phyloP scores from a whole-genome alignment of 371 early-diverging fungal genomes.

The Nematocida homosporus region DNA sequence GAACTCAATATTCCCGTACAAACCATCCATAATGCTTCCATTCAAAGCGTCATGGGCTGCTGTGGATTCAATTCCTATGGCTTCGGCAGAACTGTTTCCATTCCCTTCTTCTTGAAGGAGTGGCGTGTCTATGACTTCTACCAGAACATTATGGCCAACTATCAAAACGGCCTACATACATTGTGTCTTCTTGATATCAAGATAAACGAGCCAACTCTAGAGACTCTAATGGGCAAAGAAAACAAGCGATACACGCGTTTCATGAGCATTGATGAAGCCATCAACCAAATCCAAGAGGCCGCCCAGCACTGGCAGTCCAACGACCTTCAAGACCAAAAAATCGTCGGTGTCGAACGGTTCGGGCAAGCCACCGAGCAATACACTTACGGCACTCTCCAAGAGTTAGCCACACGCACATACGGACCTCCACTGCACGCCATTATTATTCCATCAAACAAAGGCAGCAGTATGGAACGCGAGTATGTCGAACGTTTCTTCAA shows the following conservation, averaged over 20 bases:
- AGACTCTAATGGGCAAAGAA: slow-evolving; percentile 64
- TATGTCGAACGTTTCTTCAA: slow-evolving; percentile 58
- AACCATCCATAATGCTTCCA: slow-evolving; percentile 92
- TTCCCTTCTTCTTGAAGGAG: slow-evolving; percentile 87
- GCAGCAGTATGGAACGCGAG: slow-evolving; percentile 81
- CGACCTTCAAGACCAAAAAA: slow-evolving; percentile 73
- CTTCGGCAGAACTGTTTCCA: slow-evolving; percentile 95
- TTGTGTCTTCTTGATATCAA: slow-evolving; percentile 94
- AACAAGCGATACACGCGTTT: slow-evolving; percentile 70
- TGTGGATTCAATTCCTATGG: slow-evolving; percentile 94
- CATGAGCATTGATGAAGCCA: slow-evolving; percentile 90
- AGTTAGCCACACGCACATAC: slow-evolving; percentile 73
- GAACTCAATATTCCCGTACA: slow-evolving; percentile 77
- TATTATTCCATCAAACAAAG: slow-evolving; percentile 80
- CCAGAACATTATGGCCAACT: slow-evolving; percentile 81
- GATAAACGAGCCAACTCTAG: slow-evolving; percentile 89
- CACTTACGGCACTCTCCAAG: slow-evolving; percentile 78
- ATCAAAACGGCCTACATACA: slow-evolving; percentile 80
- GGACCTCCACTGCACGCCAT: slow-evolving; percentile 92
- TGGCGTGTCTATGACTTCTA: slow-evolving; percentile 95
- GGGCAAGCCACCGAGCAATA: slow-evolving; percentile 77
- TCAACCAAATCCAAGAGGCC: slow-evolving; percentile 82
- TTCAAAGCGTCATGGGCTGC: slow-evolving; percentile 93
- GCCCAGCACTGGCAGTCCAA: slow-evolving; percentile 68
- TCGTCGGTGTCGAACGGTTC: slow-evolving; percentile 85